Evolutionary conservation across 129 eudicot species (phyloP).

Genomic region (Artemisia tridentata): DNA sequence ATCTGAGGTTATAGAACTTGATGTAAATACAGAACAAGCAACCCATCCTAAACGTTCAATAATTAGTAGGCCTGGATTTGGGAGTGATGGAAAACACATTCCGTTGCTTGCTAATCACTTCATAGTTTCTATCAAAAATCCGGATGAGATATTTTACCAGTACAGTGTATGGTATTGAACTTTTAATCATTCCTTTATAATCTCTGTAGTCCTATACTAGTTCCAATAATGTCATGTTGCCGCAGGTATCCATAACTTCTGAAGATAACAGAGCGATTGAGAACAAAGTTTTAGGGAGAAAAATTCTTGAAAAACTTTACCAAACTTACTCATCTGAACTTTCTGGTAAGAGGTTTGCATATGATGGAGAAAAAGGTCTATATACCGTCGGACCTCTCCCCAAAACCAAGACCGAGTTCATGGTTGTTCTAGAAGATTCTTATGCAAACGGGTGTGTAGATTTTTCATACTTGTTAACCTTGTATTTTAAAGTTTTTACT

Average conservation of each 20-base stretch:
- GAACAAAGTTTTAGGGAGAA: slow-evolving; percentile 64
- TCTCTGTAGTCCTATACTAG: neutral
- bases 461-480: slow-evolving; percentile 1
- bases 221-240: slow-evolving; percentile 1
- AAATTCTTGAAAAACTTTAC: slow-evolving; percentile 58
- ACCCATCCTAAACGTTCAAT: slow-evolving; percentile 46
- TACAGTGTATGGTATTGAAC: slow-evolving; percentile 59
- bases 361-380: slow-evolving; percentile 78
- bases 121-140: slow-evolving; percentile 65
- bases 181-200: neutral
- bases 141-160: slow-evolving; percentile 66
- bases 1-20: slow-evolving; percentile 35
- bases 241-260: slow-evolving; percentile 70
- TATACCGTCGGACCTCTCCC: slow-evolving; percentile 83
- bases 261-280: slow-evolving; percentile 52
- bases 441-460: slow-evolving; percentile 51
- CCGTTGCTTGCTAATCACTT: slow-evolving; percentile 77
- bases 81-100: slow-evolving; percentile 61
- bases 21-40: slow-evolving; percentile 33
- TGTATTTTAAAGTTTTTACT: neutral
- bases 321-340: slow-evolving; percentile 71
- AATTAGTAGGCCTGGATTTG: slow-evolving; percentile 70
- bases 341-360: slow-evolving; percentile 65
- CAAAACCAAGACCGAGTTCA: slow-evolving; percentile 57
- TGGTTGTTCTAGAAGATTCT: slow-evolving; percentile 68